Percentiles rank a stretch among this genome's conserved stretches.
phyloP scores from a whole-genome alignment of 345 rosid genomes.

The Euphorbia tirucalli region DNA sequence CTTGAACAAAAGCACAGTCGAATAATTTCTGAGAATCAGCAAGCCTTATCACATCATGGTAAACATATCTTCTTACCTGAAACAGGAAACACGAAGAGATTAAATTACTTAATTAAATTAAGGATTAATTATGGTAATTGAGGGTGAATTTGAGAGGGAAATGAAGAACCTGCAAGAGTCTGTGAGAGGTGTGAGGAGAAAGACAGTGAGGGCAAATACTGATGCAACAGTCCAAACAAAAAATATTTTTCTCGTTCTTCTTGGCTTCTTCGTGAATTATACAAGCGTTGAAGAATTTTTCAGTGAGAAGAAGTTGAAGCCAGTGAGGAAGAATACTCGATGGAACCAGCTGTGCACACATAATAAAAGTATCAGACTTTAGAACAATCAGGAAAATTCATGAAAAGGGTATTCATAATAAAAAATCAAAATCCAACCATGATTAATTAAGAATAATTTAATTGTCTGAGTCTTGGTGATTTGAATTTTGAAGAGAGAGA shows the following conservation, averaged over 20 bases:
- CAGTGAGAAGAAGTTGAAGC: slow-evolving; percentile 59
- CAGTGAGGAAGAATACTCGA: slow-evolving; percentile 37
- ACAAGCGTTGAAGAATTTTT: slow-evolving; percentile 86
- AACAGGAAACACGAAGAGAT: not conserved
- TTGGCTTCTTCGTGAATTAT: slow-evolving; percentile 52
- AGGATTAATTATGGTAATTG: too few relatives aligned
- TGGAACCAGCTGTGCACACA: slow-evolving; percentile 26
- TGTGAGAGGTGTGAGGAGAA: slow-evolving; percentile 60
- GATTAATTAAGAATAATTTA: slow-evolving; percentile 6
- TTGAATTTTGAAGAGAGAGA: slow-evolving; percentile 15
- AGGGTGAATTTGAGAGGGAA: not conserved
- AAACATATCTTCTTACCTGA: slow-evolving; percentile 89
- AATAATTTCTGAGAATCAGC: slow-evolving; percentile 67
- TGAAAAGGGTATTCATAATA: too few relatives aligned
- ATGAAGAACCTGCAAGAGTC: slow-evolving; percentile 65
- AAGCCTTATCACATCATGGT: slow-evolving; percentile 69
- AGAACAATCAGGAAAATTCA: slow-evolving; percentile 3
- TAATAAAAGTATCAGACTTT: not conserved
- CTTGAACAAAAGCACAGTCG: slow-evolving; percentile 81
- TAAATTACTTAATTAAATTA: not conserved
- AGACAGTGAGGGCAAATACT: slow-evolving; percentile 84
- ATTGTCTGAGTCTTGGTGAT: not conserved
- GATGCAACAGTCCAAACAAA: slow-evolving; percentile 74
- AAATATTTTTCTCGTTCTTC: slow-evolving; percentile 83
- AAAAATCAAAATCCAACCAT: slow-evolving; percentile 29